phyloP scores from a whole-genome alignment of 257 asterid species.

The Fraxinus excelsior region DNA sequence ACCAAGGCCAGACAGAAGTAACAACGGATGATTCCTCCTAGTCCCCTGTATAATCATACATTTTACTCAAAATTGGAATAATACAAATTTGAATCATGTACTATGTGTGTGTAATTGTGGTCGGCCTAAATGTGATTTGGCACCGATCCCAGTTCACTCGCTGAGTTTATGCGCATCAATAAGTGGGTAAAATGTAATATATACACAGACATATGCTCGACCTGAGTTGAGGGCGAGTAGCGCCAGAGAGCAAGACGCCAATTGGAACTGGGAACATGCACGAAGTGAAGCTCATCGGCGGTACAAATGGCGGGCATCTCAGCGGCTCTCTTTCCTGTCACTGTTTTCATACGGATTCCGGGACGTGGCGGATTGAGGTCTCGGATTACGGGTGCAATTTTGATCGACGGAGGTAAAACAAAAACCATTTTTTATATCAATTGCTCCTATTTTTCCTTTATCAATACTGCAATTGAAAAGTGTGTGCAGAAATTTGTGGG shows the following conservation, averaged over 20 bases:
- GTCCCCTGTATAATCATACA: constrained; percentile 11
- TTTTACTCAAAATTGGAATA: neutral
- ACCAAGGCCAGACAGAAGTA: constrained; percentile 37
- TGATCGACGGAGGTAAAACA: neutral
- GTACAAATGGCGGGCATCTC: constrained; percentile 32
- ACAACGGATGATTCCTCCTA: constrained; percentile 29
- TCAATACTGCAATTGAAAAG: neutral
- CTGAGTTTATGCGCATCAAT: too few relatives aligned
- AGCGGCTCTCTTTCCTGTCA: constrained; percentile 14
- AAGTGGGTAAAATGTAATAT: neutral
- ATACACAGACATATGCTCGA: neutral
- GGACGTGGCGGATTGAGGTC: neutral
- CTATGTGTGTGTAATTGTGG: too few relatives aligned
- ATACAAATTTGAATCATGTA: too few relatives aligned
- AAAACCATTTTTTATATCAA: neutral
- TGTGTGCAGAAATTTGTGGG: neutral
- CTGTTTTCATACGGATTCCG: neutral
- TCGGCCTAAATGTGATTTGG: too few relatives aligned
- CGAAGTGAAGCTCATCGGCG: constrained; percentile 35
- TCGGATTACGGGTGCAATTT: neutral
- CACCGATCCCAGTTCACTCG: too few relatives aligned
- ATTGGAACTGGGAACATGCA: constrained; percentile 23
- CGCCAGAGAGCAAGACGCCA: constrained; percentile 43
- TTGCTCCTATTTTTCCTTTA: neutral
- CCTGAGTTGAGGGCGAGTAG: constrained; percentile 30